Evolutionary conservation across 495 filamentous ascomycete species (phyloP).

Genomic region (Penicillium soppii): DNA sequence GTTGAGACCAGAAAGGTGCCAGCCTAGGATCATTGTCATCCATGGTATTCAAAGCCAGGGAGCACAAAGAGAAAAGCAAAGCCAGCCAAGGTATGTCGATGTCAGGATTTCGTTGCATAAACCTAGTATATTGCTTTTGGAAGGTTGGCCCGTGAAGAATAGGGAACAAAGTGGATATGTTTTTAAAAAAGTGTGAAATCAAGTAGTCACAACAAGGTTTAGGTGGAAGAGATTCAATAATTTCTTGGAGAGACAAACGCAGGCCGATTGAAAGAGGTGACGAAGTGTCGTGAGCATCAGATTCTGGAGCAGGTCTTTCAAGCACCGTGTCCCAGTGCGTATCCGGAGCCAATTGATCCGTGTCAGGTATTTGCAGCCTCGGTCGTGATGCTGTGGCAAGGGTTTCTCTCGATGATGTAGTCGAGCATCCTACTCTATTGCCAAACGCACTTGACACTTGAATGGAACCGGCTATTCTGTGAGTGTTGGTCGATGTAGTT

Average conservation of each 20-base stretch:
- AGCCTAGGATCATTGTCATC: slow-evolving; percentile 13
- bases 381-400: neutral
- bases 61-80: slow-evolving; percentile 16
- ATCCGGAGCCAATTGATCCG: neutral
- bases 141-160: slow-evolving; percentile 27
- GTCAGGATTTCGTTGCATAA: slow-evolving; percentile 5
- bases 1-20: slow-evolving; percentile 1
- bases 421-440: neutral
- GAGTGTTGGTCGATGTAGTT: neutral
- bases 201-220: slow-evolving; percentile 17
- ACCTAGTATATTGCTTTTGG: slow-evolving; percentile 15
- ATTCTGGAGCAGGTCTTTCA: neutral
- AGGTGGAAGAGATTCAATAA: slow-evolving; percentile 12
- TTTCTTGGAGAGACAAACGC: slow-evolving; percentile 2
- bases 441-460: neutral
- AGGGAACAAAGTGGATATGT: slow-evolving; percentile 15
- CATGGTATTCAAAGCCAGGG: slow-evolving; percentile 11
- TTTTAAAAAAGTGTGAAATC: slow-evolving; percentile 15
- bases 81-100: slow-evolving; percentile 18
- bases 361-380: neutral
- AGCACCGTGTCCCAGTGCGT: slow-evolving; percentile 1
- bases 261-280: slow-evolving; percentile 10
- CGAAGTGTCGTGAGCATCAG: neutral
- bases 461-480: neutral
- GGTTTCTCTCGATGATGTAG: too few species aligned